Conservation (phyloP, 2,329 filamentous ascomycete species). For the Paracoccidioides lutzii region DNA sequence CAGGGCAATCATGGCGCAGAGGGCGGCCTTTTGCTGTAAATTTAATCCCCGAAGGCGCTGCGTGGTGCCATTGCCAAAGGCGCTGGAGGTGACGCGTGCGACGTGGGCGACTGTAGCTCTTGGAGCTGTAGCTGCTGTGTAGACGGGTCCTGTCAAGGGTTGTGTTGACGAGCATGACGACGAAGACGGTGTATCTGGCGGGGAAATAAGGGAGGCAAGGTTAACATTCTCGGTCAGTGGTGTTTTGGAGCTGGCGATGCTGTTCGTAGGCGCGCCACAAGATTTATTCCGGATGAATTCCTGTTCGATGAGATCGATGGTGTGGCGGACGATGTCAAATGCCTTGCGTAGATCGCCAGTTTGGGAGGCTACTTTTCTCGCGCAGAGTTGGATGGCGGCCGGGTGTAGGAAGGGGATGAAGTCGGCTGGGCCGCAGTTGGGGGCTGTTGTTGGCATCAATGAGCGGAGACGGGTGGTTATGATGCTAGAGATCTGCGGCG, state of each 20-base stretch:
- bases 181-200: slow-evolving; percentile 62
- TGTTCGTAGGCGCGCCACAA: no score
- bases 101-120: slow-evolving; percentile 82
- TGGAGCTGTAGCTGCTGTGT: slow-evolving; percentile 68
- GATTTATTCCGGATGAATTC: slow-evolving; percentile 34
- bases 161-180: slow-evolving; percentile 48
- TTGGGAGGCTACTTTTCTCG: slow-evolving; percentile 87
- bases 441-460: slow-evolving; percentile 44
- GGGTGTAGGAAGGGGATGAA: slow-evolving; percentile 84
- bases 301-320: slow-evolving; percentile 75
- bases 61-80: slow-evolving; percentile 77
- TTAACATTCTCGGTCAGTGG: slow-evolving; percentile 14
- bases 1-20: slow-evolving; percentile 79
- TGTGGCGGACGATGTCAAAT: slow-evolving; percentile 83
- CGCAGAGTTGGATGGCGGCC: slow-evolving; percentile 82
- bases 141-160: slow-evolving; percentile 30
- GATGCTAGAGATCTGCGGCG: slow-evolving; percentile 73
- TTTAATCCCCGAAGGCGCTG: slow-evolving; percentile 81
- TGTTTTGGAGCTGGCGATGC: slow-evolving; percentile 19
- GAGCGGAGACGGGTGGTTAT: slow-evolving; percentile 72
- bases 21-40: slow-evolving; percentile 86
- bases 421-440: slow-evolving; percentile 21
- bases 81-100: slow-evolving; percentile 76
- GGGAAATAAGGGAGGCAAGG: slow-evolving; percentile 36
- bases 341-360: slow-evolving; percentile 90